Base-by-base conservation (phyloP, 2,329 filamentous ascomycete species). In the Epichloe aotearoae region DNA sequence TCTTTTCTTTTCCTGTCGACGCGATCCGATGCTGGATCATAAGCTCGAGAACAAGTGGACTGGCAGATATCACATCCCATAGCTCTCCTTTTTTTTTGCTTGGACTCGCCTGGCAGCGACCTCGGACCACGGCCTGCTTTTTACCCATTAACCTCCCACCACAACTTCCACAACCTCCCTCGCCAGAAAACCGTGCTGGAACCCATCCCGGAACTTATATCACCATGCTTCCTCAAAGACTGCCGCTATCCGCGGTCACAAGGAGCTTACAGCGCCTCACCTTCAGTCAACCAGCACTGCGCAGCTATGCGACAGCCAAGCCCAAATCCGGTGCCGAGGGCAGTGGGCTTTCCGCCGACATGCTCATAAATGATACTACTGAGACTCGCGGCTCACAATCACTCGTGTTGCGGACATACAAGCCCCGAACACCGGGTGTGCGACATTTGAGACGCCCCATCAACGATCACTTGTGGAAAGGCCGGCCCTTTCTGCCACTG, bases 381-480 rank as follows among this genome's bases (percentile, higher is more conserved):
- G 61, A 63, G 40, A 59, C 56, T 17, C 55, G 56, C 4, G 58
- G 56, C 17, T 57, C 58, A 10, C 62, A 72, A 40, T 64, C 71
- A 15, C 67, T 71, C 15, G 69, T 75, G 43, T 66, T 97, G 66
- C 83, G 88, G 60, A 93, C 86, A 50, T 98, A 96, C 69, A 97
- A 87, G 67, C 93, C 93, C 37, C 83, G 88, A 60, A 96, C 93
- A 1, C 91, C 91, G 12, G 93, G 93, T 77, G 69, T 95, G 53
- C 83, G 93, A 62, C 93, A 98, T 78, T 74, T 98, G 57, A 86
- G 84, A 66, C 81, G 93, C 42, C 89, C 93, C 14, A 84, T 96
- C 69, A 97, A 97, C 69, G 89, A 96, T 62, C 93, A 98, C 68
- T 73, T 98, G 44, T 97, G 88, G 88, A 96, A 95, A 70, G 93